phyloP scores from a whole-genome alignment of 306 rosid genomes.

The Quercus ilex region DNA sequence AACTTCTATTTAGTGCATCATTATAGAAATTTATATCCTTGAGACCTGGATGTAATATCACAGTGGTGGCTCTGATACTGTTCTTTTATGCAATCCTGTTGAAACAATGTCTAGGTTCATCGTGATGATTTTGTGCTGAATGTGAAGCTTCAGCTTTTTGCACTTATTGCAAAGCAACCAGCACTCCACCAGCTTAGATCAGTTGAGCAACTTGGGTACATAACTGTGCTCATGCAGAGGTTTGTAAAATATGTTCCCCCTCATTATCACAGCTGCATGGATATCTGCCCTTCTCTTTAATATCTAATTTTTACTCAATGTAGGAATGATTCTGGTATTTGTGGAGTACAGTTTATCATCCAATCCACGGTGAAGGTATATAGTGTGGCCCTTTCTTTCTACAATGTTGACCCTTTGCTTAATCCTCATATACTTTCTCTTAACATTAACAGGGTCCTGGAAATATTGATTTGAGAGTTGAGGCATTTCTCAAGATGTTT shows the following conservation, averaged over 20 bases:
- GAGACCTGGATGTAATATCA: conserved; percentile 1
- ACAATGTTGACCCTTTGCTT: conserved; percentile 2
- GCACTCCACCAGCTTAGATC: conserved; percentile 95
- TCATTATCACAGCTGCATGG: conserved; percentile 3
- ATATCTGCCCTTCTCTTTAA: conserved; percentile 9
- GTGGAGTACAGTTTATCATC: conserved; percentile 75
- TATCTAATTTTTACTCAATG: conserved; percentile 20
- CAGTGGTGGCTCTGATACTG: conserved; percentile 5
- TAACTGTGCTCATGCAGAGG: conserved; percentile 72
- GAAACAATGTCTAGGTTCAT: conserved; percentile 58
- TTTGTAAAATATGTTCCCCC: conserved; percentile 24
- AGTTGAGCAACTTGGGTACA: conserved; percentile 96
- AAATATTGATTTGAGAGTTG: conserved; percentile 69
- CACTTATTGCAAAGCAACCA: conserved; percentile 78
- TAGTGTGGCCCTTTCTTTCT: conserved; percentile 6
- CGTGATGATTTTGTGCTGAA: conserved; percentile 76
- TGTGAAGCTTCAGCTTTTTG: conserved; percentile 92
- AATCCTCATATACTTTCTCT: conserved; percentile 11
- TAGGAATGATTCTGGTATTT: conserved; percentile 80
- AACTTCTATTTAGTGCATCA: background rate
- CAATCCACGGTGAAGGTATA: conserved; percentile 88
- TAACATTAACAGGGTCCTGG: conserved; percentile 65
- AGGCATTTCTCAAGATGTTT: conserved; percentile 73
- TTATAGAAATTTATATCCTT: background rate
- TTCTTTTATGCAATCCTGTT: conserved; percentile 9